A percentile compares a stretch with the other conserved stretches of the same genome.
Evolutionary conservation across 805 yeast species (phyloP).

Genomic region (Candida lessepsii): DNA sequence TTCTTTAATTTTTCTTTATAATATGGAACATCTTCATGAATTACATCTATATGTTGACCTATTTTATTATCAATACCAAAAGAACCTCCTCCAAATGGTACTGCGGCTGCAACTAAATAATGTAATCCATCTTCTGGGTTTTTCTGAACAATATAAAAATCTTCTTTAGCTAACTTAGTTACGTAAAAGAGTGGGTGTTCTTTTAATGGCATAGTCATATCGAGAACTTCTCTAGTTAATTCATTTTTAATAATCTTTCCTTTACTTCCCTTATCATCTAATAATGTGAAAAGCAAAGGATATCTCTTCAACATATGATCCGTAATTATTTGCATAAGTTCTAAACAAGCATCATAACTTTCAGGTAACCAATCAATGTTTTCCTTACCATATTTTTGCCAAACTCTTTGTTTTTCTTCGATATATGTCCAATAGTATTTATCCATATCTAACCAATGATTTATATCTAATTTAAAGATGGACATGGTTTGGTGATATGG

Average conservation of each 20-base stretch:
- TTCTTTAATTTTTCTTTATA: constrained; percentile 61
- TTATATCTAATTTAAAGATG: constrained; percentile 65
- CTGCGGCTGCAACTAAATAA: constrained; percentile 70
- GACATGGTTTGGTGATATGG: constrained; percentile 82
- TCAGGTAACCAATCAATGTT: constrained; percentile 69
- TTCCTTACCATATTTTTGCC: constrained; percentile 55
- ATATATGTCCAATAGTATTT: constrained; percentile 68
- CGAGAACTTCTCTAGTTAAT: constrained; percentile 60
- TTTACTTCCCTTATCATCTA: constrained; percentile 35
- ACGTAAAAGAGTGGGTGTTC: constrained; percentile 64
- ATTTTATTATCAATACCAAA: constrained; percentile 61
- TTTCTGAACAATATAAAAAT: constrained; percentile 62
- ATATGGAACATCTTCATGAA: constrained; percentile 69
- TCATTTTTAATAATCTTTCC: constrained; percentile 59
- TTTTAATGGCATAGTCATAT: constrained; percentile 57
- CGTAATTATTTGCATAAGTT: constrained; percentile 61
- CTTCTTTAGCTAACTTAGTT: constrained; percentile 73
- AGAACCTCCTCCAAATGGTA: constrained; percentile 78
- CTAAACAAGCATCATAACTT: constrained; percentile 57
- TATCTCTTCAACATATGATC: constrained; percentile 61
- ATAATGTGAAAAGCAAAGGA: constrained; percentile 57
- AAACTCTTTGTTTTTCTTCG: constrained; percentile 59
- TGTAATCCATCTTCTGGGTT: constrained; percentile 55
- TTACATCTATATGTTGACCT: constrained; percentile 60
- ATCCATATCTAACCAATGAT: constrained; percentile 81